Evolutionary conservation across 1,139 yeast species (phyloP), one percentile per base, ranked within the genome.

Genomic region (Magnusiomyces fungicola): DNA sequence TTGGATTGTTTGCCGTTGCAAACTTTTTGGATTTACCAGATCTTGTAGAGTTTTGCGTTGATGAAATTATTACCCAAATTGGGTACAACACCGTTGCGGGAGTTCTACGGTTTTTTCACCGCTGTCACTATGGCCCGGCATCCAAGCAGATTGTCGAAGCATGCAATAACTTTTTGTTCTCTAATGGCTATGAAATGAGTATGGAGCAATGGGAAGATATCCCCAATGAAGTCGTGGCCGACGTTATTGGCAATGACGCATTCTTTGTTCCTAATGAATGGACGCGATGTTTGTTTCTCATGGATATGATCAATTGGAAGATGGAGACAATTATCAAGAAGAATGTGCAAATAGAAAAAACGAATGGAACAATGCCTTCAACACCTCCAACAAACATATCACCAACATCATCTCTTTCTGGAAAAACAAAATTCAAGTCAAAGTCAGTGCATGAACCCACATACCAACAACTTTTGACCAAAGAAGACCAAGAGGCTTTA

Each of bases 221-320:
- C n/a, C 79, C 80, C 0, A 61, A 61, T 1, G 57, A 64, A 1
- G 61, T 75, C 10, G 66, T 74, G 19, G 68, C 72, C 0, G 72
- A 71, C 24, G 73, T 75, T 3, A 66, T 76, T 4, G 71, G 73
- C 0, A 65, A 71, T 19, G 79, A 77, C 54, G 73, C 72, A 16
- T 76, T 77, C 53, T 76, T 71, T 58, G 75, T 75, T 3, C 76
- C 76, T 1, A 68, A 70, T 1, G 81, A 77, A 58, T 74, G 78
- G 76, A 79, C 74, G 44, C 61, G 81, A 46, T 74, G 77, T 43
- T 55, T 71, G 19, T 75, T 75, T 53, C 64, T 72, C 4, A 67
- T 73, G 16, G 48, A 64, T 47, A 54, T 73, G 33, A 61, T 72
- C 30, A 72, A 71, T 49, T 57, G 72, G 56, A 57, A 68, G 27